Base-by-base conservation (phyloP, 108 stramenopile species). In the Nitzschia sp. region DNA sequence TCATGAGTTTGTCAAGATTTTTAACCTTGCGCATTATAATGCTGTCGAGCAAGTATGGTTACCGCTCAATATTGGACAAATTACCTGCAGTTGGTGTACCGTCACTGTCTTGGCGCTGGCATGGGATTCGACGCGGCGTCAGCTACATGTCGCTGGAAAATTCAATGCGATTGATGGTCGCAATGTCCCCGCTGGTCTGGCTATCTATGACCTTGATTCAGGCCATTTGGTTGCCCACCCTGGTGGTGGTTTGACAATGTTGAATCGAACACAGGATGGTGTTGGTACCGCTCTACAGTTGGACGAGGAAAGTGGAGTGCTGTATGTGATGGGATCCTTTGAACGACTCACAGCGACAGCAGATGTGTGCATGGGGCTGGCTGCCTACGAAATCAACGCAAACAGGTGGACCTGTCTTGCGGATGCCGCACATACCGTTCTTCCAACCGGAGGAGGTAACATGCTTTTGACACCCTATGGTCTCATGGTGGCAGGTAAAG, bases 21-120 rank as follows among this genome's bases (percentile, higher is more conserved):
- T 80, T 82, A 94, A 97, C 63, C 90, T 97, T 70, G 96, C 95
- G 12, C 88, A 92, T 62, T 93, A 85, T 72, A 90, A 95, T 72
- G 80, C 89, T 6, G 76, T 83, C 6, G 81, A 89, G 29, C 80
- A 94, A 59, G 86, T 92, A 12, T 97, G 94, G 94, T 58, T 89
- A 14, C 96, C 94, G 10, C 71, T 95, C 40, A 88, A 86, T 51
- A 83, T 92, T 43, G 95, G 94, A 12, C 93, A 94, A 67, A 89
- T 96, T 38, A 93, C 91, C 9, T 96, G 94, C 58, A 90, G 88
- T 7, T 95, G 93, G 93, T 92, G 92, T 62, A 90, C 89, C 10
- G 92, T 93, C 9, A 92, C 90, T 6, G 94, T 95, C 12, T 73
- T 95, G 73, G 90, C 89, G 8, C 70, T 96, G 57, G 93, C 94